Evolutionary conservation across 1,284 basidiomycete genomes (phyloP).

Genomic region (Naganishia albida): DNA sequence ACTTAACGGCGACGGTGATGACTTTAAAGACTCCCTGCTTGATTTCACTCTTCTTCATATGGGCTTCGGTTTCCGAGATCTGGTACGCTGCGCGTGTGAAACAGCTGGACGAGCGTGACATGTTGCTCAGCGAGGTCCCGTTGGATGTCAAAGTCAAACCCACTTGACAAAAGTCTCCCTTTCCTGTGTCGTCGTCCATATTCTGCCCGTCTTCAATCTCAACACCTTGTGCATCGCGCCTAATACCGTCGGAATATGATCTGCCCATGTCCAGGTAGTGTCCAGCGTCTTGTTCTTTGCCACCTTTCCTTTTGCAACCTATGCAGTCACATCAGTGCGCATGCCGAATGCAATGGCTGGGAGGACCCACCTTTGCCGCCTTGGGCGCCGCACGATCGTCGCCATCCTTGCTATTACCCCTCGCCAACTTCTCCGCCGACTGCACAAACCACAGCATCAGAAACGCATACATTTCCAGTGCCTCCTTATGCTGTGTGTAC

Average conservation of each 20-base stretch:
- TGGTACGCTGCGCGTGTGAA: conserved; percentile 83
- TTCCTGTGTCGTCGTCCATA: conserved; percentile 84
- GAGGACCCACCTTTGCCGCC: neutral
- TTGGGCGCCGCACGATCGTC: conserved; percentile 21
- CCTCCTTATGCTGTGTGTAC: conserved; percentile 72
- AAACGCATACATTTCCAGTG: conserved; percentile 86
- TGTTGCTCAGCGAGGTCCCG: conserved; percentile 8
- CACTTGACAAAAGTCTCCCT: conserved; percentile 79
- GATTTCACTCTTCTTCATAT: conserved; percentile 79
- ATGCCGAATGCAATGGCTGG: neutral
- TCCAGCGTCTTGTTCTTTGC: conserved; percentile 53
- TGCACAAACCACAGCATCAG: conserved; percentile 80
- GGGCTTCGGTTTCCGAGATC: conserved; percentile 79
- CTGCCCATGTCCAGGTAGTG: conserved; percentile 72
- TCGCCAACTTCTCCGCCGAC: conserved; percentile 62
- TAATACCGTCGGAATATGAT: conserved; percentile 71
- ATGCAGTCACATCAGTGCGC: neutral
- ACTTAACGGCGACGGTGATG: conserved; percentile 88
- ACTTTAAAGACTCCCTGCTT: conserved; percentile 78
- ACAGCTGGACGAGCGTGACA: conserved; percentile 60
- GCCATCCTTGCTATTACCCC: conserved; percentile 58
- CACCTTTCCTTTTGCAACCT: conserved; percentile 58
- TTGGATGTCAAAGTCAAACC: conserved; percentile 9
- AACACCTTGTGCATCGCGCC: conserved; percentile 70
- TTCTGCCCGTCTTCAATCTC: conserved; percentile 70